Evolutionary conservation across 192 early-diverging fungal genomes (phyloP), one percentile per base, ranked within the genome.

Genomic region (Coemansia sp.): DNA sequence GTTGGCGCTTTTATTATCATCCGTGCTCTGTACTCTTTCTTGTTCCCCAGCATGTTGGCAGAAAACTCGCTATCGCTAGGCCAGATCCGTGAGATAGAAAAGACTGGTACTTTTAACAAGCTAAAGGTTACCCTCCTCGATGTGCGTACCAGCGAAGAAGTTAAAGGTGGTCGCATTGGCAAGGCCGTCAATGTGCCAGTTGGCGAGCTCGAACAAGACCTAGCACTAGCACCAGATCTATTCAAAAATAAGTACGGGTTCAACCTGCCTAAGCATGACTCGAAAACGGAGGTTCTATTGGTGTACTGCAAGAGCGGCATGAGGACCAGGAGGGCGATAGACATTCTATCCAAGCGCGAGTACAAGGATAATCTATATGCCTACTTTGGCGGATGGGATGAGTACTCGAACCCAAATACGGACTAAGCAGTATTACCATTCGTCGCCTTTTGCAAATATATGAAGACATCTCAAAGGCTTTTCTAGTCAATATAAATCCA

Each of bases 231-330:
- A 0, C 27, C 64, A 0, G 66, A 19, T 36, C 45, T 59, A 5
- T 79, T 79, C 61, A 23, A 65, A 38, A 9, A 29, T 1, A 42
- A 70, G 48, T 79, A 74, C 60, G 19, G 36, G 37, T 70, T 71
- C 32, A 65, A 66, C 15, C 63, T 79, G 2, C 77, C 77, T 6
- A 11, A 21, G 0, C 59, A 53, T 0, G 58, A 69, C 29, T 66
- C 67, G 8, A 27, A 32, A 1, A 64, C 50, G 29, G 23, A 55
- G 7, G 70, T 64, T 21, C 57, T 79, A 15, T 57, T 59, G 34
- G 66, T 79, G 5, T 61, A 79, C 50, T 79, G 77, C 66, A 59
- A 66, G 57, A 41, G 69, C 7, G 77, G 77, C 21, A 65, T 53
- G 2, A 48, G 77, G 31, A 73, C 77, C 8, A 60, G 39, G 2